phyloP scores from a whole-genome alignment of 2,329 filamentous ascomycete genomes.

The Penicillium sp. region DNA sequence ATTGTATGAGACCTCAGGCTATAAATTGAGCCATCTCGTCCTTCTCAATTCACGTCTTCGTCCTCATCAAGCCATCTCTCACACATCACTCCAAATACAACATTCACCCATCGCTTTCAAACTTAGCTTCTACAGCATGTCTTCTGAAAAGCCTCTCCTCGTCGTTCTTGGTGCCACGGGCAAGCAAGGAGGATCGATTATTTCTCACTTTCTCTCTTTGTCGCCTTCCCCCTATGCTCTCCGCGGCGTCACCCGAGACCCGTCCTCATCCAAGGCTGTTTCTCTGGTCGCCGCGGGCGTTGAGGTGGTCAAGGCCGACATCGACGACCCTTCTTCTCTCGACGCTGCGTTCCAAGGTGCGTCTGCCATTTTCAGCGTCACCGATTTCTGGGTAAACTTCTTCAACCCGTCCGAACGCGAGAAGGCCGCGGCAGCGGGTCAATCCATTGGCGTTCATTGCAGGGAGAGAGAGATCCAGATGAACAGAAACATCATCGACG shows the following conservation, averaged over 20 bases:
- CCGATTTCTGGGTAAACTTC: slow-evolving; percentile 36
- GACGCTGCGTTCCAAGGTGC: slow-evolving; percentile 43
- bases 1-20: background rate
- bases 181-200: slow-evolving; percentile 31
- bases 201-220: slow-evolving; percentile 21
- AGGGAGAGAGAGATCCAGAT: slow-evolving; percentile 40
- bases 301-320: slow-evolving; percentile 44
- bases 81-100: background rate
- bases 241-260: slow-evolving; percentile 49
- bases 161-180: slow-evolving; percentile 42
- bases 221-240: slow-evolving; percentile 19
- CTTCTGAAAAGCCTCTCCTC: slow-evolving; percentile 30
- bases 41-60: background rate
- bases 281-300: slow-evolving; percentile 37
- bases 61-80: background rate
- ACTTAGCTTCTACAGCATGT: slow-evolving; percentile 5
- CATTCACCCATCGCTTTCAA: background rate
- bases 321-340: slow-evolving; percentile 39
- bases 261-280: slow-evolving; percentile 40
- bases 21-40: slow-evolving; percentile 1
- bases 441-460: slow-evolving; percentile 5
- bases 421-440: slow-evolving; percentile 20
- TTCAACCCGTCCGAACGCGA: slow-evolving; percentile 23
- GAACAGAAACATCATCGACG: slow-evolving; percentile 43
- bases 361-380: slow-evolving; percentile 45